These are phyloP conservation scores for Epichloe sibirici DNA, from an alignment of 2,329 filamentous ascomycete species.

Conservation along the genomic window DNA sequence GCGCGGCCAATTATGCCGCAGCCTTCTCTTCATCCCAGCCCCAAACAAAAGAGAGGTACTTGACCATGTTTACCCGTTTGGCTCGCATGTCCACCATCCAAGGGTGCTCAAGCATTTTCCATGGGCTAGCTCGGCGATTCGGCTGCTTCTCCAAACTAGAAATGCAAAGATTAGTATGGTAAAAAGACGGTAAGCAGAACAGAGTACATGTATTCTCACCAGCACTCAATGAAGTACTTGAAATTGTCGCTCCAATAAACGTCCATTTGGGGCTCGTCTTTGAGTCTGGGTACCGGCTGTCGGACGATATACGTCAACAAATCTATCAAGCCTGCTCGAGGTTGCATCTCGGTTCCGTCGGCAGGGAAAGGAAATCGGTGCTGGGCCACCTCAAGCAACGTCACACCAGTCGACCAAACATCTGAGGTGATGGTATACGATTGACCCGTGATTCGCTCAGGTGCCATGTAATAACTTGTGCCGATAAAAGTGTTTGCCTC, in stretches of 20 bases:
- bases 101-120: conserved; percentile 97
- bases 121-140: conserved; percentile 75
- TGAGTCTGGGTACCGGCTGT: conserved; percentile 87
- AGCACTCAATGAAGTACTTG: conserved; percentile 99
- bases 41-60: conserved; percentile 91
- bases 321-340: conserved; percentile 84
- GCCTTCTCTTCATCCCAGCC: conserved; percentile 64
- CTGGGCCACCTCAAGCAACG: conserved; percentile 95
- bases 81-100: conserved; percentile 96
- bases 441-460: conserved; percentile 93
- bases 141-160: conserved; percentile 86
- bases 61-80: conserved; percentile 95
- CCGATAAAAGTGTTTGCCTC: conserved; percentile 99
- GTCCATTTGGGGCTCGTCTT: conserved; percentile 80
- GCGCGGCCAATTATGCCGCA: neutral
- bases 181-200: neutral
- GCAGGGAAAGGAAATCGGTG: conserved; percentile 97
- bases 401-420: conserved; percentile 95
- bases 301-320: conserved; percentile 94
- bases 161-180: conserved; percentile 12
- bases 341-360: conserved; percentile 91
- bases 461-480: conserved; percentile 98
- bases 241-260: conserved; percentile 96
- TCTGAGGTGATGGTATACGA: conserved; percentile 98
- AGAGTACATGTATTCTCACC: conserved; percentile 47